phyloP scores from a whole-genome alignment of 192 early-diverging fungal species.

The Linnemannia hyalina region DNA sequence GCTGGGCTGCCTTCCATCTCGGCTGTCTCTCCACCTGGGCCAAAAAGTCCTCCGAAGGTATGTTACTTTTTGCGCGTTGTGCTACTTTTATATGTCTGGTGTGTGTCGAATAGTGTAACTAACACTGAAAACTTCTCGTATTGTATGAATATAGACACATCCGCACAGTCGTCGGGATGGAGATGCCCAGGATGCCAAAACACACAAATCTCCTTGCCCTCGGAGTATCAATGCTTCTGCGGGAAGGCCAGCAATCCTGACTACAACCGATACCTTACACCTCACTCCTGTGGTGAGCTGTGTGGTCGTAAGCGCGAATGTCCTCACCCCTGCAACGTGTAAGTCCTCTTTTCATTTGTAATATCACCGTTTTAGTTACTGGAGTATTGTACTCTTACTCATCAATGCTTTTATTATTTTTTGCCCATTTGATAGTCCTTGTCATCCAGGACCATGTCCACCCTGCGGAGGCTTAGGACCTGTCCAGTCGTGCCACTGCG shows the following conservation, averaged over 20 bases:
- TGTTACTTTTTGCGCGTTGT: not conserved
- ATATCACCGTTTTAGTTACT: not conserved
- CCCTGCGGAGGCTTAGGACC: constrained; percentile 87
- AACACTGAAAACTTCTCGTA: not conserved
- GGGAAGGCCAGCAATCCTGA: constrained; percentile 78
- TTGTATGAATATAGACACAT: not conserved
- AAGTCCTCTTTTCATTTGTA: constrained; percentile 27
- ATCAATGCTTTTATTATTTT: not conserved
- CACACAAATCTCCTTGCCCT: constrained; percentile 70
- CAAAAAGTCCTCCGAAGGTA: constrained; percentile 66
- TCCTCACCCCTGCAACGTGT: constrained; percentile 79
- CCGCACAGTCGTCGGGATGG: constrained; percentile 63
- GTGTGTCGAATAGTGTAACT: not conserved
- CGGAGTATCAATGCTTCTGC: constrained; percentile 88
- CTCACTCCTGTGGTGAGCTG: constrained; percentile 86
- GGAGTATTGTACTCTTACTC: not conserved
- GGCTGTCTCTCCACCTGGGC: constrained; percentile 87
- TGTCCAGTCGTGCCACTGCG: constrained; percentile 84
- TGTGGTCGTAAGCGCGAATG: constrained; percentile 76
- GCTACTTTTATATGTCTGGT: not conserved
- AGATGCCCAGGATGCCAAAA: constrained; percentile 93
- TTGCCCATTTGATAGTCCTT: constrained; percentile 61
- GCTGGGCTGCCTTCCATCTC: constrained; percentile 92
- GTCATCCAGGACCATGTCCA: constrained; percentile 94
- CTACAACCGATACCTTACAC: constrained; percentile 67